Evolutionary conservation across 1,284 basidiomycete genomes (phyloP).

Genomic region (Kalmanozyma brasiliensis): DNA sequence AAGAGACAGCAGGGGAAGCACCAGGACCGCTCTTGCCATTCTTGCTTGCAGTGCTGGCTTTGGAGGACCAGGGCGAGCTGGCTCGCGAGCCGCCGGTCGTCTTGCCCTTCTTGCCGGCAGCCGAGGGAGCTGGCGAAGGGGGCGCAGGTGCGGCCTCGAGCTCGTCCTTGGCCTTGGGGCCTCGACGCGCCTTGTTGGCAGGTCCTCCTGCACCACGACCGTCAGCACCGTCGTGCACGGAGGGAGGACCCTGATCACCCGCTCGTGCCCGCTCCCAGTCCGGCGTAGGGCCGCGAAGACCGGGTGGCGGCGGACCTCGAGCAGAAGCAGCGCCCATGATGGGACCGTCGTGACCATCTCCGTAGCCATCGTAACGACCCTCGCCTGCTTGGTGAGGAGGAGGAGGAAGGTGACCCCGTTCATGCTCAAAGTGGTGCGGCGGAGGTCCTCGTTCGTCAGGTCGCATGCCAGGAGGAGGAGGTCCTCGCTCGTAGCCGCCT

Average conservation of each 20-base stretch:
- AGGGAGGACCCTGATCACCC: slow-evolving; percentile 22
- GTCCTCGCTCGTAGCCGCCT: slow-evolving; percentile 42
- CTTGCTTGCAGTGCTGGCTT: slow-evolving; percentile 23
- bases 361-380: slow-evolving; percentile 31
- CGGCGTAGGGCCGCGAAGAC: slow-evolving; percentile 35
- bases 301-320: slow-evolving; percentile 18
- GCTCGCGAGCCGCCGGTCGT: slow-evolving; percentile 39
- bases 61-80: slow-evolving; percentile 47
- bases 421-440: slow-evolving; percentile 31
- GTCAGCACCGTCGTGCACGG: slow-evolving; percentile 24
- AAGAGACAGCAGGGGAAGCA: neutral
- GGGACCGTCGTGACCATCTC: slow-evolving; percentile 25
- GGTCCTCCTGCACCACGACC: slow-evolving; percentile 16
- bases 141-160: slow-evolving; percentile 31
- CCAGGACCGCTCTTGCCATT: slow-evolving; percentile 17
- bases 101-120: slow-evolving; percentile 44
- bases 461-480: slow-evolving; percentile 25
- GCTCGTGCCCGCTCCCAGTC: slow-evolving; percentile 39
- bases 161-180: slow-evolving; percentile 43
- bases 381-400: slow-evolving; percentile 20
- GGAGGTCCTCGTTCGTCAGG: slow-evolving; percentile 43
- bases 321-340: slow-evolving; percentile 13
- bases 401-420: slow-evolving; percentile 29
- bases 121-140: slow-evolving; percentile 42
- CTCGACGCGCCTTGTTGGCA: slow-evolving; percentile 34